These are phyloP conservation scores for Kuraishia piskuri DNA, from an alignment of 805 yeast genomes.

Conservation along the genomic window DNA sequence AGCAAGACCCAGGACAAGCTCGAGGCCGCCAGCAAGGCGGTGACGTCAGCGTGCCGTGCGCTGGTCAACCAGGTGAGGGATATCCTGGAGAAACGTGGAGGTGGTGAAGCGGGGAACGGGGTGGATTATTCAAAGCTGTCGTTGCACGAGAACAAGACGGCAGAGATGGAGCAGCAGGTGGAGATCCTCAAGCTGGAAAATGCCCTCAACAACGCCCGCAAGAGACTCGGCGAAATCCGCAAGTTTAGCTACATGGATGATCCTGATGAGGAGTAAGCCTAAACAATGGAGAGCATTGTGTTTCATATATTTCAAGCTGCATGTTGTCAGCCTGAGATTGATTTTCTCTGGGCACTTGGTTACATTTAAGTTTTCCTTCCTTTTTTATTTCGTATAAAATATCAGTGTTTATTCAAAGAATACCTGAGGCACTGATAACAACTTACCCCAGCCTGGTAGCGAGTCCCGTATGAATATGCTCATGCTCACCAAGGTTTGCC, in stretches of 20 bases:
- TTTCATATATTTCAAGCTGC: too few relatives aligned
- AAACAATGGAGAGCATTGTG: too few relatives aligned
- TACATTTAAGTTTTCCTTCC: too few relatives aligned
- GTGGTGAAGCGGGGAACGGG: slow-evolving; percentile 24
- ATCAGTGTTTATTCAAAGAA: too few relatives aligned
- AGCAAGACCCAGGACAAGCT: slow-evolving; percentile 70
- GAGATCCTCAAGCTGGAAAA: slow-evolving; percentile 80
- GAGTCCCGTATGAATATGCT: too few relatives aligned
- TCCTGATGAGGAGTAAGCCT: slow-evolving; percentile 47
- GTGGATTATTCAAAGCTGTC: slow-evolving; percentile 62
- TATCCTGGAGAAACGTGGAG: slow-evolving; percentile 30
- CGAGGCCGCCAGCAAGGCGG: slow-evolving; percentile 61
- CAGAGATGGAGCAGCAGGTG: slow-evolving; percentile 90
- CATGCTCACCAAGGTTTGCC: too few relatives aligned
- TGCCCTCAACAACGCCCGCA: slow-evolving; percentile 61
- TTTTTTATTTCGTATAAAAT: too few relatives aligned
- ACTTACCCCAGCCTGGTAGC: too few relatives aligned
- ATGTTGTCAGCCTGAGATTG: too few relatives aligned
- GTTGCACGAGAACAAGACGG: slow-evolving; percentile 74
- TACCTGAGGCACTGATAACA: too few relatives aligned
- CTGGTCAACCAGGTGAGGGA: slow-evolving; percentile 65
- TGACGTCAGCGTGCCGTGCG: slow-evolving; percentile 66
- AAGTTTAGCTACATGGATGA: slow-evolving; percentile 64
- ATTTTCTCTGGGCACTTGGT: too few relatives aligned
- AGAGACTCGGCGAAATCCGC: slow-evolving; percentile 77